phyloP scores from a whole-genome alignment of 1,139 yeast species.

The Scheffersomyces titani region DNA sequence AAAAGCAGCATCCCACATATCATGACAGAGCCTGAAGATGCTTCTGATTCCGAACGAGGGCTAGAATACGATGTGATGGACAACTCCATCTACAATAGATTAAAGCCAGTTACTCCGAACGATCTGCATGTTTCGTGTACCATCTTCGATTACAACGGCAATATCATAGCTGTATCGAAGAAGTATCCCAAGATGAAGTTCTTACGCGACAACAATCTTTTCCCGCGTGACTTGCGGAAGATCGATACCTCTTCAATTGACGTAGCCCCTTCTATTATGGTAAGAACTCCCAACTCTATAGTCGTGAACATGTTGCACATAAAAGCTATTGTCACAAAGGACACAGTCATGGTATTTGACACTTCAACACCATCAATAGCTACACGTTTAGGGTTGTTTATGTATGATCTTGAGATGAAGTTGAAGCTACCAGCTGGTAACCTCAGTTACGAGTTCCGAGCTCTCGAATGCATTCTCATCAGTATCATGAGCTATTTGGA shows the following conservation, averaged over 20 bases:
- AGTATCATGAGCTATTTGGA: conserved; percentile 83
- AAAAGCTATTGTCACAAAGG: conserved; percentile 80
- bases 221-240: conserved; percentile 82
- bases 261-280: conserved; percentile 84
- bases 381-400: conserved; percentile 71
- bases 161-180: conserved; percentile 71
- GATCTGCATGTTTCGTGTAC: conserved; percentile 65
- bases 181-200: conserved; percentile 78
- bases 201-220: conserved; percentile 69
- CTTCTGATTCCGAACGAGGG: neutral
- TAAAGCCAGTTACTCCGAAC: conserved; percentile 61
- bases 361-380: conserved; percentile 57
- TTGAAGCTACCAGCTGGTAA: conserved; percentile 47
- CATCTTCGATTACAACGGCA: conserved; percentile 72
- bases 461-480: conserved; percentile 83
- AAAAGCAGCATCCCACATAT: conserved; percentile 2
- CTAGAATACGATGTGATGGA: neutral
- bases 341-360: conserved; percentile 82
- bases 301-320: conserved; percentile 81
- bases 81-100: conserved; percentile 21
- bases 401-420: conserved; percentile 85
- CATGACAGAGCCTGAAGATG: neutral
- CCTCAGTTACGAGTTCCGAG: conserved; percentile 77
- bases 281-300: conserved; percentile 71
- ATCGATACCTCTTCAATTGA: conserved; percentile 88